phyloP scores from a whole-genome alignment of 2,329 filamentous ascomycete genomes.

The Fusarium sp. region DNA sequence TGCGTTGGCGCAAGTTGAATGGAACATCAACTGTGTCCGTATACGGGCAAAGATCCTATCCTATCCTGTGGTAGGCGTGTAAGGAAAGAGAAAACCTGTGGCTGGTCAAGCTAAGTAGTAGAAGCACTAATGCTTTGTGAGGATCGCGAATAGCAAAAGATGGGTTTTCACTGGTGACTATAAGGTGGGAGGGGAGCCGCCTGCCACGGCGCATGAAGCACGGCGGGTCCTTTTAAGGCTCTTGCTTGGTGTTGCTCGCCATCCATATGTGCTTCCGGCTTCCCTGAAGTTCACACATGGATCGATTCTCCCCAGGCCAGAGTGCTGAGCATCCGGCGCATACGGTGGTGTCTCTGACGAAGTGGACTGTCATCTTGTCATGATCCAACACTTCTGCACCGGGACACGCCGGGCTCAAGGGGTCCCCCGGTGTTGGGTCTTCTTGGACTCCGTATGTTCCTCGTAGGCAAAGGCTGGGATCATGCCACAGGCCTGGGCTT shows the following conservation, averaged over 20 bases:
- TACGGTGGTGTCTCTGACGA: slow-evolving; percentile 25
- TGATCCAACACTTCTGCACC: slow-evolving; percentile 34
- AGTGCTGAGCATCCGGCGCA: slow-evolving; percentile 18
- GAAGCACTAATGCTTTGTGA: slow-evolving; percentile 28
- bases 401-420: slow-evolving; percentile 41
- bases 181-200: slow-evolving; percentile 20
- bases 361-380: slow-evolving; percentile 43
- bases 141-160: slow-evolving; percentile 25
- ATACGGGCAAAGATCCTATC: slow-evolving; percentile 16
- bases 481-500: slow-evolving; percentile 39
- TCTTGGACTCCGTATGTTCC: slow-evolving; percentile 24
- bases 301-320: slow-evolving; percentile 23
- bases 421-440: slow-evolving; percentile 10
- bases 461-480: slow-evolving; percentile 33
- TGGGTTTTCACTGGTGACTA: slow-evolving; percentile 31
- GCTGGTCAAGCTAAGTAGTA: slow-evolving; percentile 21
- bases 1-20: slow-evolving; percentile 31
- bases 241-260: slow-evolving; percentile 10
- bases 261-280: background rate
- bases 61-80: slow-evolving; percentile 7
- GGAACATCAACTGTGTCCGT: slow-evolving; percentile 11
- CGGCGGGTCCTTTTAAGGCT: slow-evolving; percentile 39
- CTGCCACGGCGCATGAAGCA: slow-evolving; percentile 37
- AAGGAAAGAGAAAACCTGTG: slow-evolving; percentile 12
- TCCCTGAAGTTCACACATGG: slow-evolving; percentile 12